Conservation (phyloP, 768 basidiomycete species). For the Nidularia pulvinata region DNA sequence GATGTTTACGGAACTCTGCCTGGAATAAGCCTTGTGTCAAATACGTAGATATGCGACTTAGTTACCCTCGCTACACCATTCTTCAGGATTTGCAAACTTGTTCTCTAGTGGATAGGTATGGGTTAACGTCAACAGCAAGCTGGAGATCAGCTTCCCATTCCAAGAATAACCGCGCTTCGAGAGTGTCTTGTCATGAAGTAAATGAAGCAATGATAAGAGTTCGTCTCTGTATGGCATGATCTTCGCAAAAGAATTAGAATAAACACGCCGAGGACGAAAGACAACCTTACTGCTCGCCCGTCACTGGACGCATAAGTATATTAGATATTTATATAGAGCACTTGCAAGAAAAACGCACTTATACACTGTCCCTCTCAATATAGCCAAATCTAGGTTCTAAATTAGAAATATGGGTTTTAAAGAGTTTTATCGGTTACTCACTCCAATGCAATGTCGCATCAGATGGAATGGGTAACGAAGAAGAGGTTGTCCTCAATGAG, state of each 20-base stretch:
- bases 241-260: conserved; percentile 28
- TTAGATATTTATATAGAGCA: conserved; percentile 1
- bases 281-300: conserved; percentile 54
- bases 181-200: conserved; percentile 69
- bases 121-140: conserved; percentile 71
- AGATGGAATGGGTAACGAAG: conserved; percentile 66
- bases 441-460: conserved; percentile 92
- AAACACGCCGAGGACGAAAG: background rate
- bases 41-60: background rate
- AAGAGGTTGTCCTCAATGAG: conserved; percentile 69
- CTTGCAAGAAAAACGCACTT: conserved; percentile 46
- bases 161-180: conserved; percentile 85
- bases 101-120: conserved; percentile 83
- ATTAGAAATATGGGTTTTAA: conserved; percentile 3
- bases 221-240: conserved; percentile 63
- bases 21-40: background rate
- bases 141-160: conserved; percentile 76
- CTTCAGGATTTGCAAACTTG: conserved; percentile 76
- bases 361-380: conserved; percentile 78
- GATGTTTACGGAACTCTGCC: conserved; percentile 66
- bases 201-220: conserved; percentile 55
- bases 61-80: conserved; percentile 73
- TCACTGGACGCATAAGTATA: conserved; percentile 31
- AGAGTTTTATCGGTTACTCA: conserved; percentile 27
- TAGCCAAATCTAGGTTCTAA: conserved; percentile 57